phyloP scores from a whole-genome alignment of 2,329 filamentous ascomycete species.

The Xylaria hypoxylon region DNA sequence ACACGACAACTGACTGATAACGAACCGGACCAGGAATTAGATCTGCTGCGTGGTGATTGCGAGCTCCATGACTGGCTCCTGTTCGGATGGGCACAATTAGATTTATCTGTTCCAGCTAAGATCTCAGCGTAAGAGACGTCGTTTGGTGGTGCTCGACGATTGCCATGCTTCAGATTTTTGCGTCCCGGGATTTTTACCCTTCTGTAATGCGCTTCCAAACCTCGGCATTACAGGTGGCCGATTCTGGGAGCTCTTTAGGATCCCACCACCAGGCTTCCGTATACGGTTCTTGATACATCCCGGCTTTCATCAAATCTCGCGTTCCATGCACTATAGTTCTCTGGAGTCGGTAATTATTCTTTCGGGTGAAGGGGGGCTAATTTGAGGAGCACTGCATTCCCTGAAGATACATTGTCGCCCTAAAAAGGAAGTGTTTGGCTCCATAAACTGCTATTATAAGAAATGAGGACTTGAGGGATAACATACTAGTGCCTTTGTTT shows the following conservation, averaged over 20 bases:
- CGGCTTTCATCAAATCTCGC: background rate
- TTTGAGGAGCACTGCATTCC: constrained; percentile 3
- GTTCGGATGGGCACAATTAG: too few species aligned
- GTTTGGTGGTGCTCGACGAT: background rate
- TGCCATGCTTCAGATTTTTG: background rate
- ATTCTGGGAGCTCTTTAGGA: constrained; percentile 20
- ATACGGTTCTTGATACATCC: constrained; percentile 5
- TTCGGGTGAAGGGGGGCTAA: background rate
- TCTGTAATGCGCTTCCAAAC: constrained; percentile 13
- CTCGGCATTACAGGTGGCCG: constrained; percentile 1
- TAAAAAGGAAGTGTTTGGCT: background rate
- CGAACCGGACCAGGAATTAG: too few species aligned
- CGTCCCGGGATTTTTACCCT: background rate
- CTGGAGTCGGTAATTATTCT: constrained; percentile 7
- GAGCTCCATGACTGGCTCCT: too few species aligned
- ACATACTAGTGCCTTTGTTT: constrained; percentile 16
- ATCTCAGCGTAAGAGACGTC: background rate
- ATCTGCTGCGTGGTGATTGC: too few species aligned
- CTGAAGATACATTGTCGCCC: background rate
- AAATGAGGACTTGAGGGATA: background rate
- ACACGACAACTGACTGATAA: too few species aligned
- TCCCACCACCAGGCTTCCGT: constrained; percentile 22
- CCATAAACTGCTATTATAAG: background rate
- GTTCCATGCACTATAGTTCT: constrained; percentile 8
- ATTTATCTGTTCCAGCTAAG: constrained; percentile 2